A percentile compares a stretch with the other conserved stretches of the same genome.
Evolutionary conservation across 1,284 basidiomycete genomes (phyloP).

Genomic region (Blastosporella zonata): DNA sequence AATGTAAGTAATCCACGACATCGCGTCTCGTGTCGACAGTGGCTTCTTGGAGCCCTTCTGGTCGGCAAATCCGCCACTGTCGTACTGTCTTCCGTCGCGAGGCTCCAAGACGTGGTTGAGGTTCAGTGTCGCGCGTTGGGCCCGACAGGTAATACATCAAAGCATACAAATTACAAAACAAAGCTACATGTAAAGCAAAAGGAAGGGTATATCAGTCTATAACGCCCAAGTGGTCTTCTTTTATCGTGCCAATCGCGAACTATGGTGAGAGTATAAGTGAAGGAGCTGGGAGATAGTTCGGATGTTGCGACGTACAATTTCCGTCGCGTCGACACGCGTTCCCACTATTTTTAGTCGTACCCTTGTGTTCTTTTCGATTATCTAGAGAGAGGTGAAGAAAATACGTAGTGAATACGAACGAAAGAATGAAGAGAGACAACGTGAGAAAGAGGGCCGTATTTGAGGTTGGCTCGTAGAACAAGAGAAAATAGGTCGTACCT

Average conservation of each 20-base stretch:
- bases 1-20: too few species aligned
- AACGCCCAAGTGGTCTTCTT: slow-evolving; percentile 91
- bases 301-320: slow-evolving; percentile 69
- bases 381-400: slow-evolving; percentile 37
- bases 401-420: background rate
- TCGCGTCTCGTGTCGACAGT: too few species aligned
- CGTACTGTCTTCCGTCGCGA: too few species aligned
- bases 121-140: too few species aligned
- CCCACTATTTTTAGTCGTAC: slow-evolving; percentile 96
- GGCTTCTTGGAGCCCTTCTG: too few species aligned
- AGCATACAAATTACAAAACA: slow-evolving; percentile 5
- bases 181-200: background rate
- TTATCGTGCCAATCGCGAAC: slow-evolving; percentile 94
- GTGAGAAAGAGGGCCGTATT: background rate
- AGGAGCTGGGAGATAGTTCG: slow-evolving; percentile 1
- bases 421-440: slow-evolving; percentile 2
- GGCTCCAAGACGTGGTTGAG: too few species aligned
- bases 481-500: slow-evolving; percentile 44
- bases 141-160: background rate
- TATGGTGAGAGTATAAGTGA: slow-evolving; percentile 27
- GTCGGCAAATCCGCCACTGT: too few species aligned
- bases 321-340: slow-evolving; percentile 94
- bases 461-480: background rate
- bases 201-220: slow-evolving; percentile 43
- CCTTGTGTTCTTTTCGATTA: slow-evolving; percentile 91